Conservation (phyloP, 805 yeast species). For the Sugiyamaella marilandica region DNA sequence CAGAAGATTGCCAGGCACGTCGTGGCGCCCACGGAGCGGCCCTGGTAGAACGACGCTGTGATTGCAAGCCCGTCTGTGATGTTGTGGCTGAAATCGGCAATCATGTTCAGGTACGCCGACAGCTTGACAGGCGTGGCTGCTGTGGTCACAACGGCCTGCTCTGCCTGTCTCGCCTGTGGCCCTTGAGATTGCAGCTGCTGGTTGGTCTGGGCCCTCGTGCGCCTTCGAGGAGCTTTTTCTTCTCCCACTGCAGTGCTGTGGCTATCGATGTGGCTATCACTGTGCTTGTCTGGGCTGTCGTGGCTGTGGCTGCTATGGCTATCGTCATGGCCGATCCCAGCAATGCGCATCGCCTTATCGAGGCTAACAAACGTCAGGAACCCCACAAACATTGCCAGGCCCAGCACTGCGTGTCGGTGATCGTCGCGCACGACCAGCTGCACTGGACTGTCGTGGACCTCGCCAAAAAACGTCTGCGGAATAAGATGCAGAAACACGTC, state of each 20-base stretch:
- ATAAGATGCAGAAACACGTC: slow-evolving; percentile 68
- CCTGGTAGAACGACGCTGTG: slow-evolving; percentile 61
- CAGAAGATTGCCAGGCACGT: slow-evolving; percentile 67
- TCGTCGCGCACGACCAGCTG: slow-evolving; percentile 49
- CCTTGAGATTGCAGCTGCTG: neutral
- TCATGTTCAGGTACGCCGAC: slow-evolving; percentile 60
- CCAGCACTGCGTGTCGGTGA: slow-evolving; percentile 44
- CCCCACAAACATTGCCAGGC: slow-evolving; percentile 56
- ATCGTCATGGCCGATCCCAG: slow-evolving; percentile 46
- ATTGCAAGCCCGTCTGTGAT: slow-evolving; percentile 74
- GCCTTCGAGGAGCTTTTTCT: too few species aligned
- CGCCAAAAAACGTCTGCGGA: slow-evolving; percentile 63
- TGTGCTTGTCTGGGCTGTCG: neutral
- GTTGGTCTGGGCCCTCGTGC: too few species aligned
- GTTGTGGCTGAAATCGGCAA: slow-evolving; percentile 70
- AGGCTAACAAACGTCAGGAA: slow-evolving; percentile 54
- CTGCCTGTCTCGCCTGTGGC: too few species aligned
- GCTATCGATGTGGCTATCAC: neutral
- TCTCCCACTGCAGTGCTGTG: neutral
- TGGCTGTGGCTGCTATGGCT: slow-evolving; percentile 30
- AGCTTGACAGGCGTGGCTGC: slow-evolving; percentile 33
- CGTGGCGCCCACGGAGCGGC: slow-evolving; percentile 57
- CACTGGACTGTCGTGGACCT: slow-evolving; percentile 36
- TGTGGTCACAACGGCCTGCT: neutral
- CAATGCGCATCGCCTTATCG: slow-evolving; percentile 55